Evolutionary conservation across 176 grass and related monocot species (phyloP).

Genomic region (Olyra latifolia): DNA sequence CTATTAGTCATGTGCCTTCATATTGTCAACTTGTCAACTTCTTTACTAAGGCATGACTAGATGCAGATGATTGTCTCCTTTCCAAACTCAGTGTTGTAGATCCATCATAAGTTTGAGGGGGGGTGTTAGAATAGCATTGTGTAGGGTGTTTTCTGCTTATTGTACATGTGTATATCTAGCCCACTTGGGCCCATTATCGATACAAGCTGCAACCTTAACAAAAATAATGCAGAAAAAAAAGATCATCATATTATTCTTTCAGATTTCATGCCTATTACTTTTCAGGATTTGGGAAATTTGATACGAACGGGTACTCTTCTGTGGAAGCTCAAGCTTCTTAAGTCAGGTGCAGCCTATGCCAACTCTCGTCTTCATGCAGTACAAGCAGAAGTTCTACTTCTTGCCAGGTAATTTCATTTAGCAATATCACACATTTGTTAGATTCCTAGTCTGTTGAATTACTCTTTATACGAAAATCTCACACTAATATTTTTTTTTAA

Average conservation of each 20-base stretch:
- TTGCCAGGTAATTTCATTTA: constrained; percentile 50
- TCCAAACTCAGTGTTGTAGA: too few relatives aligned
- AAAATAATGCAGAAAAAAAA: not conserved
- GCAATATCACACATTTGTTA: constrained; percentile 11
- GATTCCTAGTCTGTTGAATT: not conserved
- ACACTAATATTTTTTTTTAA: not conserved
- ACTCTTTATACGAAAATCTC: not conserved
- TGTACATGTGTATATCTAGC: too few relatives aligned
- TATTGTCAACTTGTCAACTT: too few relatives aligned
- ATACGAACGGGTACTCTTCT: constrained; percentile 58
- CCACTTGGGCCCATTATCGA: too few relatives aligned
- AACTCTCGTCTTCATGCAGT: constrained; percentile 60
- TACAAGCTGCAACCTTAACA: too few relatives aligned
- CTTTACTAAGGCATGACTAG: too few relatives aligned
- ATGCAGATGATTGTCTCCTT: too few relatives aligned
- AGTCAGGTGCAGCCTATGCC: constrained; percentile 63
- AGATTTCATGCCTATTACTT: constrained; percentile 19
- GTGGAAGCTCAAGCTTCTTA: constrained; percentile 73
- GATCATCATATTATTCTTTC: not conserved
- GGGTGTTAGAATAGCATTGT: too few relatives aligned
- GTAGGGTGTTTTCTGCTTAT: too few relatives aligned
- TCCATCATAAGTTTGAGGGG: too few relatives aligned
- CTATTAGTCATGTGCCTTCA: too few relatives aligned
- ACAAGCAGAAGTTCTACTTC: constrained; percentile 63
- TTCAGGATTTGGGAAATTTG: constrained; percentile 47